Conservation (phyloP, 2,329 filamentous ascomycete genomes). For the Neospermospora avenae region DNA sequence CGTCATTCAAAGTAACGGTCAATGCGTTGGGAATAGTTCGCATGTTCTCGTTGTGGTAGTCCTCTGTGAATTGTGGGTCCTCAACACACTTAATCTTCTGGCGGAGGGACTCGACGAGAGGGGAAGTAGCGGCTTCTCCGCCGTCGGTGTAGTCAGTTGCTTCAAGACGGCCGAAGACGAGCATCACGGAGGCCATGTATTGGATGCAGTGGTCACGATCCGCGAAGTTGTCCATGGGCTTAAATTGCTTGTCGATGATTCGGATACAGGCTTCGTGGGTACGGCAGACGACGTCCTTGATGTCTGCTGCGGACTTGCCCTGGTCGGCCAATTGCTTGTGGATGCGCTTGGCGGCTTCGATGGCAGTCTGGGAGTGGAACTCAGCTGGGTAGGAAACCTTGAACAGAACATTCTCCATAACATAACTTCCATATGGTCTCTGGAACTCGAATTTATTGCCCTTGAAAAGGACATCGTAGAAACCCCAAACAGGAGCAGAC, state of each 20-base stretch:
- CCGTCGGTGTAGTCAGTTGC: conserved; percentile 93
- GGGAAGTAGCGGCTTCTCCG: conserved; percentile 84
- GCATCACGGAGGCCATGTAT: conserved; percentile 98
- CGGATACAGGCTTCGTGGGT: conserved; percentile 98
- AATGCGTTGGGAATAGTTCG: conserved; percentile 97
- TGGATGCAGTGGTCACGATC: conserved; percentile 99
- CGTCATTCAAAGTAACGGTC: conserved; percentile 91
- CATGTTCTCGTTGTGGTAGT: conserved; percentile 92
- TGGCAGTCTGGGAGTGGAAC: conserved; percentile 98
- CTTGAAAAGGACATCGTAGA: conserved; percentile 98
- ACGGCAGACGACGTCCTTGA: conserved; percentile 88
- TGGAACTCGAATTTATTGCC: conserved; percentile 96
- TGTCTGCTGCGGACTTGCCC: conserved; percentile 90
- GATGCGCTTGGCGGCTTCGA: conserved; percentile 89
- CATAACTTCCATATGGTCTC: conserved; percentile 93
- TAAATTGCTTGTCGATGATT: conserved; percentile 99
- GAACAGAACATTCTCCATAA: conserved; percentile 99
- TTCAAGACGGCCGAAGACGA: conserved; percentile 89
- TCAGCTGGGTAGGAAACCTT: conserved; percentile 99
- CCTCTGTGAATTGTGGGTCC: conserved; percentile 87
- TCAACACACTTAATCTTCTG: conserved; percentile 95
- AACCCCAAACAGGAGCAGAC: conserved; percentile 91
- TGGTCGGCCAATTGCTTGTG: conserved; percentile 75
- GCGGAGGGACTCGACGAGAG: conserved; percentile 85
- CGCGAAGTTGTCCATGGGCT: conserved; percentile 99